Evolutionary conservation across 768 basidiomycete genomes (phyloP).

Genomic region (Hemileccinum rubropunctum): DNA sequence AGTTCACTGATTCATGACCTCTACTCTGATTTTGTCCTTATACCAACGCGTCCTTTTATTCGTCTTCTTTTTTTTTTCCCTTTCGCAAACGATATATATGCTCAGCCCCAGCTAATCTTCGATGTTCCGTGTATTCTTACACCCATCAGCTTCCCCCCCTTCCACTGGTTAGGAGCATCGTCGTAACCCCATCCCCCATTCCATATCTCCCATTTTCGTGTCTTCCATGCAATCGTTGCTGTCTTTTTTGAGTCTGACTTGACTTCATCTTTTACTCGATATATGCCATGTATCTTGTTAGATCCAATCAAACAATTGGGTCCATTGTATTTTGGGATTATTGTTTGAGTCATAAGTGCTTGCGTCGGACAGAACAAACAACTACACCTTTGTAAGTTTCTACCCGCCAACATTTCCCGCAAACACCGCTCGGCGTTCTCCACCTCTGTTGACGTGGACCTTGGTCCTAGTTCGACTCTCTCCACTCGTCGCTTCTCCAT

Average conservation of each 20-base stretch:
- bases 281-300: slow-evolving; percentile 2
- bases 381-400: too few species aligned
- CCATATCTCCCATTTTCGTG: neutral
- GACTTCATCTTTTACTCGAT: slow-evolving; percentile 4
- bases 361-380: too few species aligned
- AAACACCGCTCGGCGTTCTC: slow-evolving; percentile 23
- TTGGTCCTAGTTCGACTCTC: slow-evolving; percentile 16
- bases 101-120: slow-evolving; percentile 33
- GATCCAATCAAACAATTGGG: slow-evolving; percentile 1
- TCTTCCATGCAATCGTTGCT: neutral
- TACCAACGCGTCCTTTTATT: slow-evolving; percentile 1
- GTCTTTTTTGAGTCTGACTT: slow-evolving; percentile 2
- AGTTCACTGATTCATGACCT: slow-evolving; percentile 36
- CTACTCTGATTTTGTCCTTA: slow-evolving; percentile 5
- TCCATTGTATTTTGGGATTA: neutral
- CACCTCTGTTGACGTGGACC: slow-evolving; percentile 29
- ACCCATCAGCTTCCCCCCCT: slow-evolving; percentile 30
- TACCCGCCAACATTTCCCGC: slow-evolving; percentile 19
- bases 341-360: too few species aligned
- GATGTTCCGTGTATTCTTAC: slow-evolving; percentile 40
- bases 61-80: slow-evolving; percentile 9
- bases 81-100: slow-evolving; percentile 7
- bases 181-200: slow-evolving; percentile 46
- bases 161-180: slow-evolving; percentile 53
- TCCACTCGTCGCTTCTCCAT: slow-evolving; percentile 15